phyloP scores from a whole-genome alignment of 768 basidiomycete genomes.

The Macrolepiota albuminosa region DNA sequence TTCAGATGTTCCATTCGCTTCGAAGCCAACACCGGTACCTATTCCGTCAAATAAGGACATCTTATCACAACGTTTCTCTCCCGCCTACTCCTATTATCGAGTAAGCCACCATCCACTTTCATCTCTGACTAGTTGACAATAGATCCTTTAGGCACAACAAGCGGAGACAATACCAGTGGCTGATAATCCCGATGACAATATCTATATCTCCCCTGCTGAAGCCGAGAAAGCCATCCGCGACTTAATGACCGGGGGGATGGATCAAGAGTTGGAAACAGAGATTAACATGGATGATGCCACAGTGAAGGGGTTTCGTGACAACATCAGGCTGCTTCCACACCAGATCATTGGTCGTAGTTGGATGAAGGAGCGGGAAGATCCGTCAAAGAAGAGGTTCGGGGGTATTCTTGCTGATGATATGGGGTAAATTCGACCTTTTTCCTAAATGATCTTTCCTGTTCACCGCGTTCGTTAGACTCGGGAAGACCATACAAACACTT shows the following conservation, averaged over 20 bases:
- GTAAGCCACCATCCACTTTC: neutral
- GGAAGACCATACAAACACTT: slow-evolving; percentile 90
- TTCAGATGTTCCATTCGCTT: slow-evolving; percentile 11
- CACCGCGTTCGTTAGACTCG: slow-evolving; percentile 43
- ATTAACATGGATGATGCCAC: slow-evolving; percentile 62
- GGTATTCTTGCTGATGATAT: slow-evolving; percentile 93
- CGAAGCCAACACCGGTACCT: slow-evolving; percentile 22
- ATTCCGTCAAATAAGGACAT: slow-evolving; percentile 31
- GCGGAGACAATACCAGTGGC: slow-evolving; percentile 28
- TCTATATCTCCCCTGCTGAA: slow-evolving; percentile 41
- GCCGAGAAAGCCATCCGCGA: slow-evolving; percentile 78
- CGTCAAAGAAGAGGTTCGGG: slow-evolving; percentile 64
- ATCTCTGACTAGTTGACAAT: neutral
- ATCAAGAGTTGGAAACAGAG: slow-evolving; percentile 50
- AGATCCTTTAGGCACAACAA: slow-evolving; percentile 14
- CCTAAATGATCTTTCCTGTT: neutral
- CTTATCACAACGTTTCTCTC: slow-evolving; percentile 5
- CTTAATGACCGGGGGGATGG: slow-evolving; percentile 63
- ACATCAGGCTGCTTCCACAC: slow-evolving; percentile 74
- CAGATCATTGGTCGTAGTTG: slow-evolving; percentile 82
- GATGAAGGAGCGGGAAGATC: slow-evolving; percentile 80
- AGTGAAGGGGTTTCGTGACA: slow-evolving; percentile 74
- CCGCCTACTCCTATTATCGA: neutral
- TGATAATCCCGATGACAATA: slow-evolving; percentile 22
- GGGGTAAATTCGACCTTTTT: slow-evolving; percentile 46